These are phyloP conservation scores for Wickerhamomyces bovis DNA, from an alignment of 805 yeast species.

Conservation along the genomic window DNA sequence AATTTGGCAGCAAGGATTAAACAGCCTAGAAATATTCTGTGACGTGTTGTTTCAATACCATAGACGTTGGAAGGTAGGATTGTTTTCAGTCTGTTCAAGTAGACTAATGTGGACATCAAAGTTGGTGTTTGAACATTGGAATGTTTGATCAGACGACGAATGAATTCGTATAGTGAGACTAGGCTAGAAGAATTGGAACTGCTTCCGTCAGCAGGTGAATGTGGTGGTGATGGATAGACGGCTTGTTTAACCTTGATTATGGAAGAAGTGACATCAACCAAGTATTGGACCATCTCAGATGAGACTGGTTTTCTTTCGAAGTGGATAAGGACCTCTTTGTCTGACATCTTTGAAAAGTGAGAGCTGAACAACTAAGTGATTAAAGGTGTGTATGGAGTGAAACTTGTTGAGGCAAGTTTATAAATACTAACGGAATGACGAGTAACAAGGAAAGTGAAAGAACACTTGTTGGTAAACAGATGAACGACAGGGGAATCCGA, in stretches of 20 bases:
- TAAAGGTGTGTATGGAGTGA: too few species aligned
- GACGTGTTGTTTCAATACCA: conserved; percentile 91
- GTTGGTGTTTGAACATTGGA: conserved; percentile 95
- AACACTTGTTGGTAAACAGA: background rate
- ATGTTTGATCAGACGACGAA: conserved; percentile 62
- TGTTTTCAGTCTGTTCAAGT: conserved; percentile 68
- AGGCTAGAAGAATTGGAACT: background rate
- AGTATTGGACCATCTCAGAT: conserved; percentile 49
- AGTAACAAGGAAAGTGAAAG: background rate
- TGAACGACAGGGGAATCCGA: background rate
- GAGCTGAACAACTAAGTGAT: too few species aligned
- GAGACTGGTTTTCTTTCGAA: conserved; percentile 53
- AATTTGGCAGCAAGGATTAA: conserved; percentile 88
- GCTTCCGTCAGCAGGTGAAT: conserved; percentile 25
- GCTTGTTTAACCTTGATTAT: conserved; percentile 40
- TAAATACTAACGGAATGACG: too few species aligned
- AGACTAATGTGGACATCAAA: conserved; percentile 85
- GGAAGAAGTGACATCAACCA: conserved; percentile 53
- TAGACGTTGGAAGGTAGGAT: conserved; percentile 81
- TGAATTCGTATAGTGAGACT: conserved; percentile 51
- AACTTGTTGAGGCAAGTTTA: too few species aligned
- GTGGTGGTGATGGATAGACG: conserved; percentile 33
- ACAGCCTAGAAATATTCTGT: conserved; percentile 85
- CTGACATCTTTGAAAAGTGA: conserved; percentile 28
- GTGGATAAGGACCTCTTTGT: conserved; percentile 42